Evolutionary conservation across 768 basidiomycete genomes (phyloP).

Genomic region (Gautieria morchelliformis): DNA sequence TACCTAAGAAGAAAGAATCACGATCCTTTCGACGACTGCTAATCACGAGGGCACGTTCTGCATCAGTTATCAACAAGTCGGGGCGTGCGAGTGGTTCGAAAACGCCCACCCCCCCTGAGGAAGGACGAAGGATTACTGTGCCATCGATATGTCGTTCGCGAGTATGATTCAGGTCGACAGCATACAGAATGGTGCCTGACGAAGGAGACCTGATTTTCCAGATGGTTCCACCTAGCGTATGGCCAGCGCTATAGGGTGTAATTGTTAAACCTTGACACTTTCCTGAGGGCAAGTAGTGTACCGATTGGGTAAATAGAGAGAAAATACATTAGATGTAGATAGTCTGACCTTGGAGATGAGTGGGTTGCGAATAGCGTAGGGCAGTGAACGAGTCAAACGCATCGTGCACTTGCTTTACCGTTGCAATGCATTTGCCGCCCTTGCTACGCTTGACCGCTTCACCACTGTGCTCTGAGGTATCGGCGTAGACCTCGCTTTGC

Average conservation of each 20-base stretch:
- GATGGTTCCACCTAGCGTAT: constrained; percentile 91
- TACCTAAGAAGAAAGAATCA: constrained; percentile 78
- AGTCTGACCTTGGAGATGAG: constrained; percentile 78
- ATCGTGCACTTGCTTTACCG: constrained; percentile 77
- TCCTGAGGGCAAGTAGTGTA: constrained; percentile 31
- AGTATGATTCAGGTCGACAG: constrained; percentile 94
- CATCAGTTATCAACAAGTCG: constrained; percentile 90
- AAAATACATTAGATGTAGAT: not conserved
- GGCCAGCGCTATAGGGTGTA: constrained; percentile 91
- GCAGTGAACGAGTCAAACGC: constrained; percentile 90
- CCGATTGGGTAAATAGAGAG: not conserved
- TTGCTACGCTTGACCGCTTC: constrained; percentile 18
- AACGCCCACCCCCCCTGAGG: constrained; percentile 42
- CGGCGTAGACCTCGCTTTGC: constrained; percentile 14
- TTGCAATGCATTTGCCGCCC: constrained; percentile 61
- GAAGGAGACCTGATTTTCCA: constrained; percentile 99
- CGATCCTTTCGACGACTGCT: constrained; percentile 85
- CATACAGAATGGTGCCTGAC: constrained; percentile 90
- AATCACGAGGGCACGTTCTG: constrained; percentile 71
- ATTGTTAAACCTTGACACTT: constrained; percentile 91
- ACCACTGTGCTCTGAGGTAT: constrained; percentile 16
- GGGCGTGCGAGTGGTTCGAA: constrained; percentile 84
- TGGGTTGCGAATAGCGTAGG: constrained; percentile 90
- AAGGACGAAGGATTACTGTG: constrained; percentile 71
- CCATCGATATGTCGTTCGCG: constrained; percentile 92